Conservation (phyloP, 2,329 filamentous ascomycete species). For the Pestalotiopsis sp. region DNA sequence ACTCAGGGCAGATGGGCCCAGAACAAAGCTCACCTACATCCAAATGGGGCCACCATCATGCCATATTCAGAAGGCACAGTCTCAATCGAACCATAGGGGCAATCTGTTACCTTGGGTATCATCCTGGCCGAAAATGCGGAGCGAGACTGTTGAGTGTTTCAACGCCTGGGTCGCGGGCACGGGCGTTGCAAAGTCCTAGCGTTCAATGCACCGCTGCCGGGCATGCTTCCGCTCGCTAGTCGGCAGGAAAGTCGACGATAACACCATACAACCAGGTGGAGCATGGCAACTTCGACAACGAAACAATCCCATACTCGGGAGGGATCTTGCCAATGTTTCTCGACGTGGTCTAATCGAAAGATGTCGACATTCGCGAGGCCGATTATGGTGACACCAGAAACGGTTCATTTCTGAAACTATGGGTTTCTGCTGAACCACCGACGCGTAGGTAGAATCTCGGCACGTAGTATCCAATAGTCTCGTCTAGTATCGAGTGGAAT, state of each 20-base stretch:
- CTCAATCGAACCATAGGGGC: conserved; percentile 6
- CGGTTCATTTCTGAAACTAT: conserved; percentile 5
- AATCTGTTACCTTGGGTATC: not conserved
- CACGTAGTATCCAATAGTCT: not conserved
- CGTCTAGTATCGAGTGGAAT: not conserved
- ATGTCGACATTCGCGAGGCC: not conserved
- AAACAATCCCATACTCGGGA: not conserved
- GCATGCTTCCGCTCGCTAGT: not conserved
- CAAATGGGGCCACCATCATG: conserved; percentile 4
- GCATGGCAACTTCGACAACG: not conserved
- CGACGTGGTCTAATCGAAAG: conserved; percentile 2
- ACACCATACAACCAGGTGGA: not conserved
- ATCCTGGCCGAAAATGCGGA: conserved; percentile 8
- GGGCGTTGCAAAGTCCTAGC: conserved; percentile 4
- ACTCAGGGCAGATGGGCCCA: not conserved
- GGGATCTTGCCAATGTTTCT: not conserved
- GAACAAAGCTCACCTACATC: not conserved
- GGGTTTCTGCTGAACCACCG: not conserved
- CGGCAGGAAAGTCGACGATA: no score
- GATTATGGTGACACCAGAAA: not conserved
- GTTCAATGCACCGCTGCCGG: not conserved
- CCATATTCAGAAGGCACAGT: not conserved
- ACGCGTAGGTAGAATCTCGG: not conserved
- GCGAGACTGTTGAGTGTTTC: conserved; percentile 10
- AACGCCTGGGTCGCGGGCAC: not conserved